Evolutionary conservation across 345 rosid genomes (phyloP), one percentile per base, ranked within the genome.

Genomic region (Odontarrhena argentea): DNA sequence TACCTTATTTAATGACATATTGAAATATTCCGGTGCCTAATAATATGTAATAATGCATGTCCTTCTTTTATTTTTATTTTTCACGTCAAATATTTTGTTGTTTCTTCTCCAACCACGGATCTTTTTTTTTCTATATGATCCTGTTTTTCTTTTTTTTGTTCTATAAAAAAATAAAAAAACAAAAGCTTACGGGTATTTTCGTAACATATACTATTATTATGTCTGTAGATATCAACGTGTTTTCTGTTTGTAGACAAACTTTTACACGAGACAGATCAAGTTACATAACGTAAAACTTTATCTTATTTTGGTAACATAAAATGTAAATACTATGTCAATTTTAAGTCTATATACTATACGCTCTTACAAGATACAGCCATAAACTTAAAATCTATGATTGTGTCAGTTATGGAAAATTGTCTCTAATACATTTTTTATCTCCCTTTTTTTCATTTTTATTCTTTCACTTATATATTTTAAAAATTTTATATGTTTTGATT

Each of bases 1-100:
- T 75, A 82, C 86, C 81, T 49, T 78, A 73, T 79, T 86, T 74
- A 84, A 76, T 84, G 74, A 69, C 6, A 4, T 70, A 56, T 68
- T 61, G 63, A 76, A 78, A 40, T 54, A 80, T 62, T 82, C 73
- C 71, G 81, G 74, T 76, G 74, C 70, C 56, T 54, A 52, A 66
- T 64, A 60, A 60, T 32, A 32, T 5, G 14, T 73, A 28, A 57
- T 45, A 11, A 51, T 60, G 43, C 9, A 35, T 60, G 36, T 5
- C 36, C 6, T 32, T 32, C 4, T 32, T 32, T 32, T 15, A 14
- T 18, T 28, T 26, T 32, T n/a, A n/a, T n/a, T 22, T 46, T 41
- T 54, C 9, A 65, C 67, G 70, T 52, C 34, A 28, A 51, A 34
- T 2, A 60, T 28, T 28, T 67, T 52, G 64, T 43, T 73, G 73